phyloP scores from a whole-genome alignment of 495 filamentous ascomycete genomes.

The Lasiosphaeriaceae sp. region DNA sequence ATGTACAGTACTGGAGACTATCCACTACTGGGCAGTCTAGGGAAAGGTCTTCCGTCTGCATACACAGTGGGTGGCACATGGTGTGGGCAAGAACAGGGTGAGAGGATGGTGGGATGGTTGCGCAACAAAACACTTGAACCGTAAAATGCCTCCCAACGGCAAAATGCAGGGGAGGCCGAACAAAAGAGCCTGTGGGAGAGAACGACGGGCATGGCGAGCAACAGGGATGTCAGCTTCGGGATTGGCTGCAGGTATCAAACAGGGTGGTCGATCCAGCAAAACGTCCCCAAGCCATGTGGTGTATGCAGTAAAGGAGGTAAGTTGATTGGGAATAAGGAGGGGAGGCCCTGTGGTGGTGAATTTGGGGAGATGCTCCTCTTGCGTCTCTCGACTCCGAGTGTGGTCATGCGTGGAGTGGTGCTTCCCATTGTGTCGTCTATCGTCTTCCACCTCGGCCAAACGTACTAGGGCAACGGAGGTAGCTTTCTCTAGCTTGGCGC shows the following conservation, averaged over 20 bases:
- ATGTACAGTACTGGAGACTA: neutral
- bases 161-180: conserved; percentile 20
- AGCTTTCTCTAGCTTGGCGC: neutral
- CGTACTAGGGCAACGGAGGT: too few relatives aligned
- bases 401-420: too few relatives aligned
- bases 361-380: too few relatives aligned
- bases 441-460: too few relatives aligned
- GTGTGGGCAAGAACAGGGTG: neutral
- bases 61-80: neutral
- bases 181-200: conserved; percentile 11
- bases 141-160: conserved; percentile 23
- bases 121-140: conserved; percentile 22
- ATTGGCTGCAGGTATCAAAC: conserved; percentile 5
- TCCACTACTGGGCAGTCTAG: conserved; percentile 4
- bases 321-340: too few relatives aligned
- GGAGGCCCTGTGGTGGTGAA: too few relatives aligned
- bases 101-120: conserved; percentile 6
- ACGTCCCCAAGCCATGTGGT: neutral
- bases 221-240: neutral
- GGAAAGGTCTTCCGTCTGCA: neutral
- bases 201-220: conserved; percentile 1
- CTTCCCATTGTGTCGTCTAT: too few relatives aligned
- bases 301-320: too few relatives aligned
- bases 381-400: too few relatives aligned
- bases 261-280: neutral